Base-by-base conservation (phyloP, 2,329 filamentous ascomycete species). In the Fusarium beomiforme region DNA sequence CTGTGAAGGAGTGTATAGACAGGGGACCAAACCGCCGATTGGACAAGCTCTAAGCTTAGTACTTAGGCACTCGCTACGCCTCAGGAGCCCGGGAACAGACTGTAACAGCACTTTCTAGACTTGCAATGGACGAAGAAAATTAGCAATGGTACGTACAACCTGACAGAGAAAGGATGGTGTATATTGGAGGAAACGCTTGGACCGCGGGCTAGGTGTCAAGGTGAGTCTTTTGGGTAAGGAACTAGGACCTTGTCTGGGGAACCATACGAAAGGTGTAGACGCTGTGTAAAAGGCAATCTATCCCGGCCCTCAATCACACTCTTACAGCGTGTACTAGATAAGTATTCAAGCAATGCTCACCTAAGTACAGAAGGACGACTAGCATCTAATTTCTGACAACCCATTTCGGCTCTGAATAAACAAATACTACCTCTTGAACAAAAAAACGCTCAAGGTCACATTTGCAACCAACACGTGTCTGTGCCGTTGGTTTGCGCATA, bases 401-500 rank as follows among this genome's bases (percentile, higher is more conserved):
- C 44, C 54, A 64, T 68, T 58, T 49, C 43, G 33, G 55, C 47
- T 59, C 53, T 44, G 34, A 63, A 54, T 14, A n/a, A 46, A 21
- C 16, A 37, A 19, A 43, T 54, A 31, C 36, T 47, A 39, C 36
- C n/a, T 46, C 36, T 54, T 5, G 6, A 29, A 29, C 13, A 33
- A 49, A 65, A 66, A 64, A 74, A 74, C 69, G 71, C 74, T 69
- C 60, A 59, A 53, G 66, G 72, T 76, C 69, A 73, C 72, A 74
- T 68, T 76, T 63, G 29, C 61, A 59, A 41, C 53, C 60, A 72
- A 58, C 71, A 76, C 73, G 73, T 76, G 73, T 73, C 57, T 74
- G 59, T 46, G 70, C 71, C 71, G 65, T 76, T 73, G 71, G 63
- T 71, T 71, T 75, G 73, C 69, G 69, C 70, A 64, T 54, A 72